Evolutionary conservation across 2,329 filamentous ascomycete genomes (phyloP).

Genomic region (Aureobasidium sp.): DNA sequence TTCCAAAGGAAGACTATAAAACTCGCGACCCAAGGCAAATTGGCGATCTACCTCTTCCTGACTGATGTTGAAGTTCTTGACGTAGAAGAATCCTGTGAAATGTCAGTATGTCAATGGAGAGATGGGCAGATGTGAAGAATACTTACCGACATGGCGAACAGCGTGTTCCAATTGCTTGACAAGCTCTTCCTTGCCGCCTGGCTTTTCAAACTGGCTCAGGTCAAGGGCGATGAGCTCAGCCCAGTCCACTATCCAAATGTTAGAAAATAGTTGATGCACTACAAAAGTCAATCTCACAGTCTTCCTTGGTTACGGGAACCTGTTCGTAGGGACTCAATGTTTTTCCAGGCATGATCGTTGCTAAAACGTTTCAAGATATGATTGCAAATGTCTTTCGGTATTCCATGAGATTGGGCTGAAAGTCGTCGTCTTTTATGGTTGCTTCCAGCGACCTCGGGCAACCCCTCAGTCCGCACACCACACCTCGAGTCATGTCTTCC

Average conservation of each 20-base stretch:
- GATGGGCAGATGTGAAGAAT: background rate
- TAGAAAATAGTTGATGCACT: background rate
- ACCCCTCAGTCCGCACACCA: background rate
- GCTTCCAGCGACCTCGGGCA: background rate
- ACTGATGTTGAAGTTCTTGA: conserved; percentile 52
- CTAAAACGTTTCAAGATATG: too few relatives aligned
- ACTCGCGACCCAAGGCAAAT: conserved; percentile 51
- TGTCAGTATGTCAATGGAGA: background rate
- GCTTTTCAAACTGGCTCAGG: conserved; percentile 44
- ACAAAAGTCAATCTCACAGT: conserved; percentile 12
- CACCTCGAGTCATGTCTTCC: background rate
- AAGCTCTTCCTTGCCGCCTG: conserved; percentile 46
- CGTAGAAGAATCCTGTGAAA: conserved; percentile 49
- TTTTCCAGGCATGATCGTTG: conserved; percentile 14
- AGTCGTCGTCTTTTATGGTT: background rate
- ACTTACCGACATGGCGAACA: conserved; percentile 22
- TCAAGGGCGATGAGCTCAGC: conserved; percentile 51
- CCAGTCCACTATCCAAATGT: conserved; percentile 28
- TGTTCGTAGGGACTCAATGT: conserved; percentile 21
- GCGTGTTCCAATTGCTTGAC: conserved; percentile 48
- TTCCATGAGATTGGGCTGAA: background rate
- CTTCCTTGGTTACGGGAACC: conserved; percentile 24
- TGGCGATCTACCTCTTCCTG: conserved; percentile 53
- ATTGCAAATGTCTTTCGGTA: background rate
- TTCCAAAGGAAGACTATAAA: conserved; percentile 47